These are phyloP conservation scores for Aspergillus campestris DNA, from an alignment of 495 filamentous ascomycete genomes.

Conservation along the genomic window DNA sequence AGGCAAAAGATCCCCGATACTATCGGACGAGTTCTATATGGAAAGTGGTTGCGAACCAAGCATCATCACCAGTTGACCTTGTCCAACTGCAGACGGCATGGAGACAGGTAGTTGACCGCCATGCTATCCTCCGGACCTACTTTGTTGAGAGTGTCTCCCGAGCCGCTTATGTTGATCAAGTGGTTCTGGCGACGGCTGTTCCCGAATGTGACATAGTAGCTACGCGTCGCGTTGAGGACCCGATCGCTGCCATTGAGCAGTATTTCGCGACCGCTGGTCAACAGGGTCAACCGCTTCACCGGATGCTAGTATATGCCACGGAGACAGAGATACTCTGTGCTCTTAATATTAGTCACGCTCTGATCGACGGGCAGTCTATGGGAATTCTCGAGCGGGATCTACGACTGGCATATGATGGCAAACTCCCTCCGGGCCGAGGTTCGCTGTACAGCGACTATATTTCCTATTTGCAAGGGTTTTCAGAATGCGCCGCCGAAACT, in stretches of 20 bases:
- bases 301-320: no score
- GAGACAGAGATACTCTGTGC: slow-evolving; percentile 16
- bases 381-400: slow-evolving; percentile 19
- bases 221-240: not conserved
- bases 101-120: slow-evolving; percentile 36
- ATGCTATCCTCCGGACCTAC: slow-evolving; percentile 38
- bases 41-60: not conserved
- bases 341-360: slow-evolving; percentile 39
- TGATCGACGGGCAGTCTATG: slow-evolving; percentile 26
- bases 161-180: not conserved
- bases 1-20: slow-evolving; percentile 25
- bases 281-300: no score
- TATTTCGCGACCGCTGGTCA: not conserved
- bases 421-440: not conserved
- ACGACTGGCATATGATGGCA: slow-evolving; percentile 7
- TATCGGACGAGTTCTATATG: slow-evolving; percentile 18
- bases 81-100: slow-evolving; percentile 29
- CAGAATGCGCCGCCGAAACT: not conserved
- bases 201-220: not conserved
- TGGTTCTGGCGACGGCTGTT: not conserved
- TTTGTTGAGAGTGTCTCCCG: slow-evolving; percentile 25
- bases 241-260: not conserved
- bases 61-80: no score
- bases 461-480: not conserved
- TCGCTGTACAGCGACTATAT: not conserved